A percentile compares a stretch with the other conserved stretches of the same genome.
Conservation (phyloP, 108 stramenopile species). For the Bacterosira constricta region DNA sequence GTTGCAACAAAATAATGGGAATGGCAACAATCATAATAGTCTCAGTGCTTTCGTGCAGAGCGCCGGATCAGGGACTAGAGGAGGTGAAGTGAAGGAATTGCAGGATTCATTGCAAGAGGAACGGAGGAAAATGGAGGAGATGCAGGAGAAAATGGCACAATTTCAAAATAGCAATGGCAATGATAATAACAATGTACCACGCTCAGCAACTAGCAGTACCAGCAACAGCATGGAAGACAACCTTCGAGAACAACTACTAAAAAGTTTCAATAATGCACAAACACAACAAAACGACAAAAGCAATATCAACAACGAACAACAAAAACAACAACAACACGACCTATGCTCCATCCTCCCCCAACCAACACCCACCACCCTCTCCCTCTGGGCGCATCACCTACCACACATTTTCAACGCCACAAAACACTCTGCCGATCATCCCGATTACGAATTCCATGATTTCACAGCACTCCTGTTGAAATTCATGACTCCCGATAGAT, state of each 20-base stretch:
- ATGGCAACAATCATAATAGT: not conserved
- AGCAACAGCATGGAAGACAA: not conserved
- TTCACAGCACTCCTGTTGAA: slow-evolving; percentile 27
- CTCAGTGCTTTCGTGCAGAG: no score
- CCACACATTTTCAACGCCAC: slow-evolving; percentile 34
- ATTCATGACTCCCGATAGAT: slow-evolving; percentile 38
- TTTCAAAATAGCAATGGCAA: not conserved
- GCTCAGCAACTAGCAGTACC: not conserved
- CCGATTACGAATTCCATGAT: slow-evolving; percentile 24
- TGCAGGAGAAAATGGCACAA: no score
- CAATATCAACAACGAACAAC: not conserved
- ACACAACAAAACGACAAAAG: not conserved
- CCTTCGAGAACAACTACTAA: not conserved
- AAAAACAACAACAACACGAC: not conserved
- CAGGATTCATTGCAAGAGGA: no score
- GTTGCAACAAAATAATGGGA: not conserved
- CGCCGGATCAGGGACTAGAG: no score
- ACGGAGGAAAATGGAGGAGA: no score
- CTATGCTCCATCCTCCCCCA: slow-evolving; percentile 38
- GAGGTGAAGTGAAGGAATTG: no score
- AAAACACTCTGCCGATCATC: slow-evolving; percentile 16
- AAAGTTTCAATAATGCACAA: not conserved
- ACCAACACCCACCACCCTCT: slow-evolving; percentile 40
- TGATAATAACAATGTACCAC: no score
- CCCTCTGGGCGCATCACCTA: slow-evolving; percentile 37